Evolutionary conservation across 2,329 filamentous ascomycete species (phyloP).

Genomic region (Sordariomycetes sp.): DNA sequence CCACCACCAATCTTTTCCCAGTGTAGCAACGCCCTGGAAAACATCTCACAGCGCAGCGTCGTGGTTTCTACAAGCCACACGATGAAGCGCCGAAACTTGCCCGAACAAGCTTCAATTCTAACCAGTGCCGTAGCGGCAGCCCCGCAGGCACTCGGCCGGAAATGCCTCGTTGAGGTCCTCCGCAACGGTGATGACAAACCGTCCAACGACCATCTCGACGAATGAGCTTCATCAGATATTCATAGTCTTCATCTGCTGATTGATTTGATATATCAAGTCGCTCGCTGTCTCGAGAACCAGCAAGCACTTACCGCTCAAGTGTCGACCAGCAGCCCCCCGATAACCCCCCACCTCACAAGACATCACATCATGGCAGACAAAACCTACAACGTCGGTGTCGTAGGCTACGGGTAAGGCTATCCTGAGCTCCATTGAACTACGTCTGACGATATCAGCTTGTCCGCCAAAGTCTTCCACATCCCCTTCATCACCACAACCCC

Average conservation of each 20-base stretch:
- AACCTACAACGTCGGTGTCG: slow-evolving; percentile 38
- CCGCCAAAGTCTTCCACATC: slow-evolving; percentile 77
- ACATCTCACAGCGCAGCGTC: too few species aligned
- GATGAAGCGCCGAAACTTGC: not conserved
- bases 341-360: not conserved
- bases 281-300: too few species aligned
- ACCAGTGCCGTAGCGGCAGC: not conserved
- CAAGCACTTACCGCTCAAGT: too few species aligned
- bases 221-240: not conserved
- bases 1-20: too few species aligned
- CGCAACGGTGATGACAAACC: not conserved
- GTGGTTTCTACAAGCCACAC: too few species aligned
- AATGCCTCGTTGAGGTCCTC: not conserved
- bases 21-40: too few species aligned
- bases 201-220: not conserved
- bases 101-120: not conserved
- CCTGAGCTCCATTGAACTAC: slow-evolving; percentile 4
- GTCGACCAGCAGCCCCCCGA: too few species aligned
- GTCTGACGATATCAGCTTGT: slow-evolving; percentile 29
- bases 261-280: too few species aligned
- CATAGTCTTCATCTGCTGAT: not conserved
- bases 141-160: not conserved
- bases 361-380: slow-evolving; percentile 21
- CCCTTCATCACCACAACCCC: slow-evolving; percentile 61
- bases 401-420: slow-evolving; percentile 38